Conservation (phyloP, 768 basidiomycete genomes). For the Galerina sulciceps region DNA sequence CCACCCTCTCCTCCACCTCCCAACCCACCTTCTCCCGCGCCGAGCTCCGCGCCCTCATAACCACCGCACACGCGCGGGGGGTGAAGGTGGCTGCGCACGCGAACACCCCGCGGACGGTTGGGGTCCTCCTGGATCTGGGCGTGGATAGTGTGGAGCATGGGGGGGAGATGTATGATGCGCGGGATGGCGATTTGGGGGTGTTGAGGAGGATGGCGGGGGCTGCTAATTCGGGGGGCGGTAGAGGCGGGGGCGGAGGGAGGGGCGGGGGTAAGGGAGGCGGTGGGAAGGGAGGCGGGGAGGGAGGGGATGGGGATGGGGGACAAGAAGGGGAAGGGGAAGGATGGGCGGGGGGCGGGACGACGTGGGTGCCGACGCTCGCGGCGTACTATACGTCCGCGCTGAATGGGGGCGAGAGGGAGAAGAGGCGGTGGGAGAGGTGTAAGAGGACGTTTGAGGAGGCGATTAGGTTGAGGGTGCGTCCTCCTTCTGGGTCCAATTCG, state of each 20-base stretch:
- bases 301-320: background rate
- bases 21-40: slow-evolving; percentile 46
- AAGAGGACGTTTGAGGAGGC: slow-evolving; percentile 47
- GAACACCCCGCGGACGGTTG: slow-evolving; percentile 32
- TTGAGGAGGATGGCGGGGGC: slow-evolving; percentile 30
- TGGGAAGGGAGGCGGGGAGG: background rate
- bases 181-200: slow-evolving; percentile 20
- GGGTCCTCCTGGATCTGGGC: slow-evolving; percentile 38
- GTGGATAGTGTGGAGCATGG: slow-evolving; percentile 68
- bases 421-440: slow-evolving; percentile 40
- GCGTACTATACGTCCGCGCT: slow-evolving; percentile 43
- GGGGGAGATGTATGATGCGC: slow-evolving; percentile 29
- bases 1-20: slow-evolving; percentile 33
- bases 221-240: background rate
- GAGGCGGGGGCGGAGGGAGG: background rate
- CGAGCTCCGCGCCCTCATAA: slow-evolving; percentile 54
- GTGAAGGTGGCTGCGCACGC: slow-evolving; percentile 67
- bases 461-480: slow-evolving; percentile 22
- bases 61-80: slow-evolving; percentile 52
- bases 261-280: background rate
- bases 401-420: slow-evolving; percentile 13
- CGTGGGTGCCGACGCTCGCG: slow-evolving; percentile 65
- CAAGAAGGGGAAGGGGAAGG: background rate
- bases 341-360: slow-evolving; percentile 33
- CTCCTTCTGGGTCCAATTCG: background rate